These are phyloP conservation scores for Globisporangium spiculum DNA, from an alignment of 352 stramenopile genomes.

Conservation along the genomic window DNA sequence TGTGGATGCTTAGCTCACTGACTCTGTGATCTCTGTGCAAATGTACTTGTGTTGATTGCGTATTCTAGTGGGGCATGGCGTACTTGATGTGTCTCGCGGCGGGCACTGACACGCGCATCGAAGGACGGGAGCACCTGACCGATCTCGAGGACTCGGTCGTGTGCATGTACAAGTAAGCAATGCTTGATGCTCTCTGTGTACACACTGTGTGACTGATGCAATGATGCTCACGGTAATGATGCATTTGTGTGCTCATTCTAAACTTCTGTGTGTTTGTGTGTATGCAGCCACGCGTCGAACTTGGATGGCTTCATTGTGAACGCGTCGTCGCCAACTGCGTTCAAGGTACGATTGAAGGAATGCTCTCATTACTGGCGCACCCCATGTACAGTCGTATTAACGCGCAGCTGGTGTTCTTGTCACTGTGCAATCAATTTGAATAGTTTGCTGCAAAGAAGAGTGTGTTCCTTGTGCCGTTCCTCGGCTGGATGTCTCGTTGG, in stretches of 20 bases:
- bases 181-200: background rate
- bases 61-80: constrained; percentile 14
- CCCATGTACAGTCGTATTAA: background rate
- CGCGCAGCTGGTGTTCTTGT: background rate
- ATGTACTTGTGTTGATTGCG: background rate
- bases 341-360: constrained; percentile 43
- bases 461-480: constrained; percentile 75
- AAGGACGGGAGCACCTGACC: constrained; percentile 51
- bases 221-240: background rate
- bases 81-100: constrained; percentile 52
- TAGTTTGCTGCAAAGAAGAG: constrained; percentile 85
- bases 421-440: background rate
- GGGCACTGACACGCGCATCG: constrained; percentile 43
- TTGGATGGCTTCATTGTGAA: constrained; percentile 85
- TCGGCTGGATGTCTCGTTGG: constrained; percentile 75
- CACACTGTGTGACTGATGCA: background rate
- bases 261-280: background rate
- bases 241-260: background rate
- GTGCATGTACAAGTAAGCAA: constrained; percentile 75
- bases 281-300: constrained; percentile 70
- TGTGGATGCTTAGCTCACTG: background rate
- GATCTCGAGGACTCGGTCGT: constrained; percentile 65
- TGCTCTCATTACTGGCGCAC: background rate
- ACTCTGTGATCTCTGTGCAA: background rate
- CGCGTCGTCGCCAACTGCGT: constrained; percentile 52